phyloP scores from a whole-genome alignment of 2,329 filamentous ascomycete genomes.

The Rhexocercosporidium sp. region DNA sequence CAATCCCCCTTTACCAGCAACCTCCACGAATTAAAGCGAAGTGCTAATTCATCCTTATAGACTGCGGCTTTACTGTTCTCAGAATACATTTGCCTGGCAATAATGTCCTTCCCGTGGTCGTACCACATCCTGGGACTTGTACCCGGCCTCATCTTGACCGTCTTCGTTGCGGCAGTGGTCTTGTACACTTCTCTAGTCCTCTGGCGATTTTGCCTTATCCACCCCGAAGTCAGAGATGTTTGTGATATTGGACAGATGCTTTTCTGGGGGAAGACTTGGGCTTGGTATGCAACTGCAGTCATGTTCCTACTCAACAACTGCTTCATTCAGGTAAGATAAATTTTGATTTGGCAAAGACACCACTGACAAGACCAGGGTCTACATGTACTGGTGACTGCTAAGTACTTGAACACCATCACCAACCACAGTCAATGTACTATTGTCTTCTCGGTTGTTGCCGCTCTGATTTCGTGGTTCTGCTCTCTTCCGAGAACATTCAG shows the following conservation, averaged over 20 bases:
- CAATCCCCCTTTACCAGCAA: neutral
- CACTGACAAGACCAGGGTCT: slow-evolving; percentile 58
- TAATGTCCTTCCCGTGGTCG: slow-evolving; percentile 96
- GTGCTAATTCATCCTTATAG: slow-evolving; percentile 45
- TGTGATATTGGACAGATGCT: slow-evolving; percentile 96
- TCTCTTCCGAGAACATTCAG: slow-evolving; percentile 87
- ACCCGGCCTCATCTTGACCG: slow-evolving; percentile 82
- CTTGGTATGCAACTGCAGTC: slow-evolving; percentile 71
- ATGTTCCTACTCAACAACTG: slow-evolving; percentile 97
- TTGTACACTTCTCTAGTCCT: slow-evolving; percentile 79
- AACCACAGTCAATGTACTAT: slow-evolving; percentile 77
- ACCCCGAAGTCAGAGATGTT: slow-evolving; percentile 89
- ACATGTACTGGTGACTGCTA: slow-evolving; percentile 82
- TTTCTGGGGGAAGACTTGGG: slow-evolving; percentile 82
- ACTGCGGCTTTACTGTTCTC: slow-evolving; percentile 90
- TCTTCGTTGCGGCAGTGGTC: slow-evolving; percentile 77
- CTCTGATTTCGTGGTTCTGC: slow-evolving; percentile 75
- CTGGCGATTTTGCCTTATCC: slow-evolving; percentile 86
- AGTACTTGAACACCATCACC: slow-evolving; percentile 90
- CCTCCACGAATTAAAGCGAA: neutral
- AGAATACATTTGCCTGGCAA: slow-evolving; percentile 90
- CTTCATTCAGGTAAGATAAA: slow-evolving; percentile 70
- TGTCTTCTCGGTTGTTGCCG: slow-evolving; percentile 75
- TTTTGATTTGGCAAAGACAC: neutral
- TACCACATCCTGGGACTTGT: slow-evolving; percentile 88